Percentiles rank a stretch among this genome's conserved stretches.
These are phyloP conservation scores for Sclerospora graminicola DNA, from an alignment of 352 stramenopile species.

Conservation along the genomic window DNA sequence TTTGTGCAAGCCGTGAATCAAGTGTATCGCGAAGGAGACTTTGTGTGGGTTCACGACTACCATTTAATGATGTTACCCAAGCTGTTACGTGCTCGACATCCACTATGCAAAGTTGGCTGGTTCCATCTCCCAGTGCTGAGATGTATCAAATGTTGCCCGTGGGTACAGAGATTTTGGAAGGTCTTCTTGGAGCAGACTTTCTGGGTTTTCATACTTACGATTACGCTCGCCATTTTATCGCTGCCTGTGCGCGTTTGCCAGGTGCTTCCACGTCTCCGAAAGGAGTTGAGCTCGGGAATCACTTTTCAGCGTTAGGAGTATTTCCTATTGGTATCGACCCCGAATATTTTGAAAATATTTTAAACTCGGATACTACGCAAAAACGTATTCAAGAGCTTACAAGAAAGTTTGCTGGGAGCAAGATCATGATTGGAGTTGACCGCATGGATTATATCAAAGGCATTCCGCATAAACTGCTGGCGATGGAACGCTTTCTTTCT, in stretches of 20 bases:
- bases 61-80: no score
- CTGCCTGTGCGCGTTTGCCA: no score
- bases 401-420: slow-evolving; percentile 53
- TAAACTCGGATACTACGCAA: no score
- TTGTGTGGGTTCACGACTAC: no score
- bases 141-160: slow-evolving; percentile 84
- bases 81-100: slow-evolving; percentile 62
- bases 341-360: slow-evolving; percentile 66
- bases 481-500: slow-evolving; percentile 68
- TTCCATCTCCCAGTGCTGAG: slow-evolving; percentile 82
- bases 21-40: no score
- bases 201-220: no score
- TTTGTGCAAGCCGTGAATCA: slow-evolving; percentile 79
- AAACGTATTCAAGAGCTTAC: no score
- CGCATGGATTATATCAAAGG: no score
- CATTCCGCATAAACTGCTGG: no score
- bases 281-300: slow-evolving; percentile 68
- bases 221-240: no score
- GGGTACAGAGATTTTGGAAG: slow-evolving; percentile 77
- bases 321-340: slow-evolving; percentile 82
- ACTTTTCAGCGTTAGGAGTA: slow-evolving; percentile 72
- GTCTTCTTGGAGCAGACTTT: slow-evolving; percentile 68
- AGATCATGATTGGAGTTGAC: slow-evolving; percentile 79
- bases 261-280: no score
- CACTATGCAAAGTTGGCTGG: slow-evolving; percentile 70